phyloP scores from a whole-genome alignment of 768 basidiomycete species.

The Xerocomellus chrysenteron region DNA sequence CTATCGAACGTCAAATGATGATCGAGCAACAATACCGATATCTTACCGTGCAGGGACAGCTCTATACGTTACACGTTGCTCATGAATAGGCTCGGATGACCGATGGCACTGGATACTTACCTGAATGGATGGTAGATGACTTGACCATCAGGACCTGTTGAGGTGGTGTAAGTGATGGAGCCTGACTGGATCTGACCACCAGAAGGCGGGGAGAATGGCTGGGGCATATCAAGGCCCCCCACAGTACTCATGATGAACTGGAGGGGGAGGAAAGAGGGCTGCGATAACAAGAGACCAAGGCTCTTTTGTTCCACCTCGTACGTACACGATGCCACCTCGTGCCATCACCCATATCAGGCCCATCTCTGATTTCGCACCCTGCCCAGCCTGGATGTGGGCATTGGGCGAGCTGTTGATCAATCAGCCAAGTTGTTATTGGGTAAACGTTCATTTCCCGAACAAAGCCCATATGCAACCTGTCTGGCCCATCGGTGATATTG shows the following conservation, averaged over 20 bases:
- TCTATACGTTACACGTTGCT: conserved; percentile 38
- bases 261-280: conserved; percentile 13
- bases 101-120: conserved; percentile 38
- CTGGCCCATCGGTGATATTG: too few species aligned
- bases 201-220: conserved; percentile 29
- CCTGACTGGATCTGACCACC: conserved; percentile 57
- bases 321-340: conserved; percentile 30
- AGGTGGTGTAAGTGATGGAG: conserved; percentile 72
- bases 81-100: conserved; percentile 10
- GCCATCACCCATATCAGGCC: conserved; percentile 31
- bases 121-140: conserved; percentile 72
- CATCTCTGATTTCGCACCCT: conserved; percentile 28
- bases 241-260: conserved; percentile 18
- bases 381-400: too few species aligned
- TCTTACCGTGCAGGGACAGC: conserved; percentile 72
- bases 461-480: too few species aligned
- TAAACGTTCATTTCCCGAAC: too few species aligned
- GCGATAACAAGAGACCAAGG: neutral
- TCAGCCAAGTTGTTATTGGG: too few species aligned
- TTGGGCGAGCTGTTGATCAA: too few species aligned
- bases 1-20: conserved; percentile 36
- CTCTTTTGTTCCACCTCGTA: conserved; percentile 25
- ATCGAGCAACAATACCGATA: neutral
- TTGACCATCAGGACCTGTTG: conserved; percentile 59
- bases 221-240: conserved; percentile 30